A percentile compares a stretch with the other conserved stretches of the same genome.
phyloP scores from a whole-genome alignment of 2,329 filamentous ascomycete genomes.

The Fusarium torreyae region DNA sequence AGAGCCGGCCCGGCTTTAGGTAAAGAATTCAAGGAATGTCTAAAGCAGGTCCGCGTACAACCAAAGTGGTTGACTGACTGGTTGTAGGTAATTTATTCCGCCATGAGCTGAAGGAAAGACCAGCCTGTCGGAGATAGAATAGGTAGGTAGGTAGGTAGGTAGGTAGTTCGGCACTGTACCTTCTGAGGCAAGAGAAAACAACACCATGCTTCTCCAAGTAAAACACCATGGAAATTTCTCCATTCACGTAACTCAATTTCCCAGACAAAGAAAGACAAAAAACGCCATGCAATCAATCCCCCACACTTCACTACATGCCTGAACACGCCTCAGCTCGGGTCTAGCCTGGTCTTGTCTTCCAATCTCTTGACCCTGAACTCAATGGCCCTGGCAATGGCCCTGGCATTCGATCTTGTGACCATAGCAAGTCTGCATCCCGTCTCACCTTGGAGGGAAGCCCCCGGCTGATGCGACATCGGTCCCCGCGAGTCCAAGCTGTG shows the following conservation, averaged over 20 bases:
- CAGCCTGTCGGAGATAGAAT: too few species aligned
- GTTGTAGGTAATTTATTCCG: too few species aligned
- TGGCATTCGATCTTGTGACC: slow-evolving; percentile 51
- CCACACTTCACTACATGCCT: slow-evolving; percentile 33
- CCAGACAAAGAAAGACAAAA: neutral
- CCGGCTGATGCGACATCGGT: slow-evolving; percentile 48
- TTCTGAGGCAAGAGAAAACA: slow-evolving; percentile 38
- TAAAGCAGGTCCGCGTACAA: neutral
- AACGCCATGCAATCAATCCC: slow-evolving; percentile 29
- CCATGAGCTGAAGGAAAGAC: too few species aligned
- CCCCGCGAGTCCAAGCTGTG: slow-evolving; percentile 26
- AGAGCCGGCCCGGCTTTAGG: slow-evolving; percentile 36
- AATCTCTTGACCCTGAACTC: slow-evolving; percentile 29
- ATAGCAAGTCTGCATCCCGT: slow-evolving; percentile 45
- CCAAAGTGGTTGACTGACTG: neutral
- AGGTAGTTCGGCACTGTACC: too few species aligned
- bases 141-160: too few species aligned
- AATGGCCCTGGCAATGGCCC: slow-evolving; percentile 31
- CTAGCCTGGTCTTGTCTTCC: slow-evolving; percentile 40
- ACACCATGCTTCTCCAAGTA: slow-evolving; percentile 15
- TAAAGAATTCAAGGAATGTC: neutral
- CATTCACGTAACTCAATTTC: neutral
- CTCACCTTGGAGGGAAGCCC: slow-evolving; percentile 42
- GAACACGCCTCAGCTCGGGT: slow-evolving; percentile 30
- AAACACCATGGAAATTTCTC: slow-evolving; percentile 26